These are phyloP conservation scores for Polyporus tsugae DNA, from an alignment of 1,284 basidiomycete genomes.

Conservation along the genomic window DNA sequence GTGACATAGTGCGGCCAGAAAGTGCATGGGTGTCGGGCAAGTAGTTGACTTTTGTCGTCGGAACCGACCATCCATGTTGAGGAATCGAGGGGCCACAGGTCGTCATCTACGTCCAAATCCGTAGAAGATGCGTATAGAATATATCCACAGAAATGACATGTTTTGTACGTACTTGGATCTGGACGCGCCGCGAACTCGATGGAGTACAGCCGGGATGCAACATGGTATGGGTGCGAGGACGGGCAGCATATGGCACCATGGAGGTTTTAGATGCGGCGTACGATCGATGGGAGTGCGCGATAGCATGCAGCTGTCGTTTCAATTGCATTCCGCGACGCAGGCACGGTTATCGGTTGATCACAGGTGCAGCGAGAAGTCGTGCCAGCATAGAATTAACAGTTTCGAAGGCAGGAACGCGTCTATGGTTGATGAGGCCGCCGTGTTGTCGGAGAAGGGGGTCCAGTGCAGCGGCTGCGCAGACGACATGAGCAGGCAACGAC, in stretches of 20 bases:
- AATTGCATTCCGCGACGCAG: slow-evolving; percentile 29
- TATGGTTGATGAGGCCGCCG: slow-evolving; percentile 14
- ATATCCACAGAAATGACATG: slow-evolving; percentile 22
- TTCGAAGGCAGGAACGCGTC: not conserved
- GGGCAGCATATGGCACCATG: slow-evolving; percentile 26
- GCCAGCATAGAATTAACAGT: not conserved
- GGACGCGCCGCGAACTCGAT: slow-evolving; percentile 16
- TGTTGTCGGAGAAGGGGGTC: slow-evolving; percentile 11
- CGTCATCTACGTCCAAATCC: slow-evolving; percentile 22
- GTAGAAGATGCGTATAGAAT: slow-evolving; percentile 19
- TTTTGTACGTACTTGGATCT: slow-evolving; percentile 31
- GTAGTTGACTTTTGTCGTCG: slow-evolving; percentile 9
- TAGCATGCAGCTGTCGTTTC: slow-evolving; percentile 20
- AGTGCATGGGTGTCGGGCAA: slow-evolving; percentile 16
- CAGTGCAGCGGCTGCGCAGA: not conserved
- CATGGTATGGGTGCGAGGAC: slow-evolving; percentile 14
- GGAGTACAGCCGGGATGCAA: slow-evolving; percentile 15
- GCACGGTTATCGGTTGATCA: slow-evolving; percentile 31
- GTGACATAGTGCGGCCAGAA: slow-evolving; percentile 28
- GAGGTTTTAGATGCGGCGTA: slow-evolving; percentile 26
- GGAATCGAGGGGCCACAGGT: slow-evolving; percentile 20
- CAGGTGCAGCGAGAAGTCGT: slow-evolving; percentile 17
- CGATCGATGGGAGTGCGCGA: slow-evolving; percentile 25
- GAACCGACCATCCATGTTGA: slow-evolving; percentile 25
- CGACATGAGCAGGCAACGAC: not conserved